Evolutionary conservation across 805 yeast genomes (phyloP).

Genomic region (Myxozyma udenii): DNA sequence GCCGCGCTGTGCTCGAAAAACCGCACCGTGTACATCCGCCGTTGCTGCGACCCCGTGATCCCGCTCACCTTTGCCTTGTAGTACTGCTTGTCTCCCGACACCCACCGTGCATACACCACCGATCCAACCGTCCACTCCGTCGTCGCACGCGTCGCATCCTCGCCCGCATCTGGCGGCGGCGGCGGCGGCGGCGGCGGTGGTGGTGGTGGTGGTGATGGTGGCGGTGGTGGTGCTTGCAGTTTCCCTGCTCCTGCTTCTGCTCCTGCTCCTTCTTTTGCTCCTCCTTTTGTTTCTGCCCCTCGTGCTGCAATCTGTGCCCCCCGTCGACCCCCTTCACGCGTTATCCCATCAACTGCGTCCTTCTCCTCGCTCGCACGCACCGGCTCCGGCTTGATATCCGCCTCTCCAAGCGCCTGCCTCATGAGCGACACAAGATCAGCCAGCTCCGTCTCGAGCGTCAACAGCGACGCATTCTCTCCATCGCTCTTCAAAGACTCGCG

Average conservation of each 20-base stretch:
- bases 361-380: neutral
- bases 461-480: constrained; percentile 34
- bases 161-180: neutral
- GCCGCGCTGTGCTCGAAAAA: constrained; percentile 26
- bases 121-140: constrained; percentile 26
- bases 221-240: neutral
- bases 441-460: constrained; percentile 35
- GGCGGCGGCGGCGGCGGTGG: neutral
- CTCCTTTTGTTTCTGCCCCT: neutral
- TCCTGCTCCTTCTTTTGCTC: neutral
- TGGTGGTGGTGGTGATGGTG: too few species aligned
- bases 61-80: constrained; percentile 33
- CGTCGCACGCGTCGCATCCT: neutral
- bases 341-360: neutral
- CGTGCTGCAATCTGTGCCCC: neutral
- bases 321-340: neutral
- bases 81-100: constrained; percentile 34
- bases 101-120: constrained; percentile 34
- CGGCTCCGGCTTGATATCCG: too few species aligned
- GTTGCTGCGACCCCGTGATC: constrained; percentile 33
- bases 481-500: constrained; percentile 32
- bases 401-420: constrained; percentile 5
- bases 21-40: constrained; percentile 33
- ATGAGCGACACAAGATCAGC: constrained; percentile 35
- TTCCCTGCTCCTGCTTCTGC: neutral